Evolutionary conservation across 208 protist species (phyloP), one percentile per base, ranked within the genome.

Genomic region (Strigomonas galati): DNA sequence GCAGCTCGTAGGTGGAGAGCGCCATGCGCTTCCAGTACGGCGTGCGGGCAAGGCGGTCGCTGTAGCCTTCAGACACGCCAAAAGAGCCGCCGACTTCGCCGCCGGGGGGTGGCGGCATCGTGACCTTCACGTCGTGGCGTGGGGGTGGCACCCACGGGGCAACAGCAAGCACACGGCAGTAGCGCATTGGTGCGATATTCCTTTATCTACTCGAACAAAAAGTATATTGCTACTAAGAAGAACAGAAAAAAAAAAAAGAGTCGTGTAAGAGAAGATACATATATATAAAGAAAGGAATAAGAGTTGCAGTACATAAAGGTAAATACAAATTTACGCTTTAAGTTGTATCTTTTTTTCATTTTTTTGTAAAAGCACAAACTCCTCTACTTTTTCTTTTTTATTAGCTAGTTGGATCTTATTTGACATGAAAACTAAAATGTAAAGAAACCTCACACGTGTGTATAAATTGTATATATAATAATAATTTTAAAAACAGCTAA

Each of bases 21-120:
- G 91, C 91, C 86, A 94, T 94, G 52, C 91, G 87, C 72, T 93
- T 91, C 88, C 91, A 96, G 70, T 93, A 92, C 40, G 87, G 91
- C 51, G 82, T 93, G 12, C 52, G 27, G 2, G 87, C 87, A 19
- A 96, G 71, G 1, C 91, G 83, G n/a, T 94, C 78, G 64, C 86
- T 93, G 74, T 96, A 96, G 0, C 91, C 87, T 14, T 49, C 72
- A 6, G 87, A 94, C 21, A 96, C 86, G 28, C 91, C 91, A 55
- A 82, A 92, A 43, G 65, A 69, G 30, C 91, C 91, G 21, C 91
- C 91, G 1, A 94, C 88, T 67, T 96, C 87, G n/a, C 87, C 87
- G 17, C 79, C 84, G 0, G 88, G 87, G 0, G 87, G 91, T 0
- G 91, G 91, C 26, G 91, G 91, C 79, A 96, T 85, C 21, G 91